Conservation (phyloP, 2,329 filamentous ascomycete genomes). For the Albifimbria verrucaria region DNA sequence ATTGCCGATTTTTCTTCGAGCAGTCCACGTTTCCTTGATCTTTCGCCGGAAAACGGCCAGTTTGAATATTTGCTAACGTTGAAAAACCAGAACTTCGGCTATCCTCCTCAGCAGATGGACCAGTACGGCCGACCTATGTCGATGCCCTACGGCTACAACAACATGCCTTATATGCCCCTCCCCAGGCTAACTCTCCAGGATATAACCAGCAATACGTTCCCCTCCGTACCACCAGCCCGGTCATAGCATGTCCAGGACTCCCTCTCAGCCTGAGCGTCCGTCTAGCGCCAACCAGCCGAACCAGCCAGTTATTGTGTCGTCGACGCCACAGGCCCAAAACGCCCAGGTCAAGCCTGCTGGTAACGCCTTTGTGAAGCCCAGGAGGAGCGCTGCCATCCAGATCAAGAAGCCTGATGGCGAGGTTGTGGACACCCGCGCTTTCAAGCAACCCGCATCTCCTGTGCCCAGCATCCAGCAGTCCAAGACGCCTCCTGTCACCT, state of each 20-base stretch:
- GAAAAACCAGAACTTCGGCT: conserved; percentile 64
- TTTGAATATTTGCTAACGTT: conserved; percentile 73
- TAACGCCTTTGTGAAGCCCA: conserved; percentile 47
- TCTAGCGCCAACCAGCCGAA: conserved; percentile 62
- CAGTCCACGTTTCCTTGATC: conserved; percentile 42
- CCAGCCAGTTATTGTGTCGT: conserved; percentile 60
- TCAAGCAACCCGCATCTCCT: conserved; percentile 56
- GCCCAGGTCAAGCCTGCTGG: conserved; percentile 50
- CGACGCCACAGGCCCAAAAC: conserved; percentile 60
- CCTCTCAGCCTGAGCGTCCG: conserved; percentile 70
- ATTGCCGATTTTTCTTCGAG: conserved; percentile 6
- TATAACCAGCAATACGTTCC: conserved; percentile 45
- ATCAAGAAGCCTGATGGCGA: conserved; percentile 85
- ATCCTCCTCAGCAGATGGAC: conserved; percentile 40
- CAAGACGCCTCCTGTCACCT: conserved; percentile 68
- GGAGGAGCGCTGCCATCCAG: conserved; percentile 71
- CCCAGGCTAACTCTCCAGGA: conserved; percentile 45
- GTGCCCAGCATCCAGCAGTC: conserved; percentile 51
- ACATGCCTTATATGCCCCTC: conserved; percentile 48
- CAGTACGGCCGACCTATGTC: conserved; percentile 34
- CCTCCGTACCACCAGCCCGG: conserved; percentile 47
- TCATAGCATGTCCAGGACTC: conserved; percentile 76
- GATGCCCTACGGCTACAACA: conserved; percentile 41
- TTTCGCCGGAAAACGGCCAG: conserved; percentile 66
- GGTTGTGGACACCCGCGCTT: conserved; percentile 64